A percentile compares a stretch with the other conserved stretches of the same genome.
These are phyloP conservation scores for Candida sithepensis DNA, from an alignment of 805 yeast genomes.

Conservation along the genomic window DNA sequence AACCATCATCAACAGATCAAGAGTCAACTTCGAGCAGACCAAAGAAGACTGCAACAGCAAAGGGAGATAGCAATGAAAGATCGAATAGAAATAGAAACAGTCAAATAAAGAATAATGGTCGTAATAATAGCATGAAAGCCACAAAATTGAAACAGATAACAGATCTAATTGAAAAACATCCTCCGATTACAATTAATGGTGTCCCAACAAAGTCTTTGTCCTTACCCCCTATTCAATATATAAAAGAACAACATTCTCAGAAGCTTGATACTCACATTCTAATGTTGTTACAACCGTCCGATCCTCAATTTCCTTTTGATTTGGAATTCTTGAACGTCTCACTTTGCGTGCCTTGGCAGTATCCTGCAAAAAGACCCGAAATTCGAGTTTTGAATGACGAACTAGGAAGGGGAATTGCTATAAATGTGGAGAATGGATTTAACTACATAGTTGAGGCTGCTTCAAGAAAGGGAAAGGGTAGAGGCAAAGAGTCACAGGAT, in stretches of 20 bases:
- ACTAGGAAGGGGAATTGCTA: constrained; percentile 65
- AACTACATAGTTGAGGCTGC: constrained; percentile 41
- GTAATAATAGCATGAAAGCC: constrained; percentile 3
- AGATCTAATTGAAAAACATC: constrained; percentile 17
- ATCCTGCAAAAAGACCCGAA: constrained; percentile 49
- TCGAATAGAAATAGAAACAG: background rate
- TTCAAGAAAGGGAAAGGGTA: constrained; percentile 17
- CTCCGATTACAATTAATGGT: constrained; percentile 31
- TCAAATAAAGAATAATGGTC: background rate
- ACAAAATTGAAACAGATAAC: constrained; percentile 18
- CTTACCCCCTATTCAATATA: constrained; percentile 15
- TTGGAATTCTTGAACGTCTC: constrained; percentile 49
- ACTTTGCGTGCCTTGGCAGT: constrained; percentile 50
- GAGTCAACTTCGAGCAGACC: no score
- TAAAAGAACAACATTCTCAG: constrained; percentile 11
- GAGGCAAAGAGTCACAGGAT: constrained; percentile 1
- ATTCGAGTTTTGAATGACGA: constrained; percentile 60
- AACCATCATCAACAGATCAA: background rate
- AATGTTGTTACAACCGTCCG: constrained; percentile 51
- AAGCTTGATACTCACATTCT: constrained; percentile 36
- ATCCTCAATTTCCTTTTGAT: constrained; percentile 73
- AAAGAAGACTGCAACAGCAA: background rate
- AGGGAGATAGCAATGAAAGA: background rate
- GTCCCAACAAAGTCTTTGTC: constrained; percentile 19
- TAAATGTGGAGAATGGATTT: constrained; percentile 67